Evolutionary conservation across 106 monocot genomes (phyloP).

Genomic region (Allium fistulosum): DNA sequence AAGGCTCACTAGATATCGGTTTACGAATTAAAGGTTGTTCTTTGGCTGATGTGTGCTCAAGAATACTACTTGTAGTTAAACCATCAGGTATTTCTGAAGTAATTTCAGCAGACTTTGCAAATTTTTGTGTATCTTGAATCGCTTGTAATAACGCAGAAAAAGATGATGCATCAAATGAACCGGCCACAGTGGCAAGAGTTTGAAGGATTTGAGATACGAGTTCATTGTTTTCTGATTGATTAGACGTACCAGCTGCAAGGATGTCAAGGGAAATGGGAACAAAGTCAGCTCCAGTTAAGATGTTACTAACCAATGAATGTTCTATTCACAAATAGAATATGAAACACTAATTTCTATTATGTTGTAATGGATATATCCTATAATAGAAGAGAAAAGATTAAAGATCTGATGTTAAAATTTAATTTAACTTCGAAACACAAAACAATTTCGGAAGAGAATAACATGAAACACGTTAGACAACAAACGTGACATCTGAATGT

Average conservation of each 20-base stretch:
- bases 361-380: too few relatives aligned
- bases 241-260: slow-evolving; percentile 45
- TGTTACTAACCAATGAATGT: too few relatives aligned
- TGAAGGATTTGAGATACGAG: slow-evolving; percentile 50
- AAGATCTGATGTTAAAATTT: not conserved
- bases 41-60: slow-evolving; percentile 11
- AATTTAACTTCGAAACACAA: not conserved
- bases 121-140: slow-evolving; percentile 41
- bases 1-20: slow-evolving; percentile 3
- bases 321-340: too few relatives aligned
- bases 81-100: slow-evolving; percentile 28
- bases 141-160: slow-evolving; percentile 37
- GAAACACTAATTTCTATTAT: too few relatives aligned
- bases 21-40: slow-evolving; percentile 11
- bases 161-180: slow-evolving; percentile 37
- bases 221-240: slow-evolving; percentile 43
- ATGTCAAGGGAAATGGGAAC: not conserved
- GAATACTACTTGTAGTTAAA: slow-evolving; percentile 19
- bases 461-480: not conserved
- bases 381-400: too few relatives aligned
- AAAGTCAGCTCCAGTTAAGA: not conserved
- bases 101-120: slow-evolving; percentile 27
- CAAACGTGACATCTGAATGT: not conserved
- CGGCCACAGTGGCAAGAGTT: slow-evolving; percentile 48
- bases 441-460: not conserved